phyloP scores from a whole-genome alignment of 2,329 filamentous ascomycete species.

The Cercospora brassicicola region DNA sequence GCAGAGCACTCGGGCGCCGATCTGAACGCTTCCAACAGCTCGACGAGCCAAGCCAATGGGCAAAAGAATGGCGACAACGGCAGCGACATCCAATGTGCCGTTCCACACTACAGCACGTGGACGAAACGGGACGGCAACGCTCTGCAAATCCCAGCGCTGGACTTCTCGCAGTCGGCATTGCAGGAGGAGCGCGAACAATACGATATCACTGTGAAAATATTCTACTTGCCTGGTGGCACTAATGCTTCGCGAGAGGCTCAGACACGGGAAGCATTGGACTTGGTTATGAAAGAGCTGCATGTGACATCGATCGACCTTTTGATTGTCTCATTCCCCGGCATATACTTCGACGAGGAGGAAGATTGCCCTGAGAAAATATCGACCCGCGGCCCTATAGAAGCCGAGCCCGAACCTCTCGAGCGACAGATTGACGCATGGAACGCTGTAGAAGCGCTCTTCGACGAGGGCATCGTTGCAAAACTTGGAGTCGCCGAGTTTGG shows the following conservation, averaged over 20 bases:
- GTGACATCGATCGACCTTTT: conserved; percentile 78
- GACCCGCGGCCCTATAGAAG: conserved; percentile 40
- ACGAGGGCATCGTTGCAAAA: conserved; percentile 67
- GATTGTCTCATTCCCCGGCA: conserved; percentile 88
- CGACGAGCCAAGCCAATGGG: conserved; percentile 18
- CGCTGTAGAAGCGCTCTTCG: conserved; percentile 70
- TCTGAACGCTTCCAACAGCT: conserved; percentile 8
- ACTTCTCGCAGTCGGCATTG: conserved; percentile 69
- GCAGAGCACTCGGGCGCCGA: conserved; percentile 30
- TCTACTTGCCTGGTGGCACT: conserved; percentile 70
- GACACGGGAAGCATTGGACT: conserved; percentile 72
- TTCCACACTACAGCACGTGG: conserved; percentile 59
- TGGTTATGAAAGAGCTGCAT: conserved; percentile 78
- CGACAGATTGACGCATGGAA: conserved; percentile 67
- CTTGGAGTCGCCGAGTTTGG: conserved; percentile 92
- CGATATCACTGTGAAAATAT: conserved; percentile 93
- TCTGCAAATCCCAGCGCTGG: conserved; percentile 66
- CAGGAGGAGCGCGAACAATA: conserved; percentile 81
- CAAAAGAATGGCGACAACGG: conserved; percentile 14
- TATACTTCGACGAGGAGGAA: conserved; percentile 90
- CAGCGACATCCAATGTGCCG: conserved; percentile 17
- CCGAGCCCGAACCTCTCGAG: conserved; percentile 59
- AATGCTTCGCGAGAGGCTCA: conserved; percentile 60
- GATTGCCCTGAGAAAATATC: conserved; percentile 63
- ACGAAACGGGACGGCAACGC: conserved; percentile 63